Percentiles rank a stretch among this genome's conserved stretches.
Conservation (phyloP, 345 rosid genomes). For the Clarkia xantiana region DNA sequence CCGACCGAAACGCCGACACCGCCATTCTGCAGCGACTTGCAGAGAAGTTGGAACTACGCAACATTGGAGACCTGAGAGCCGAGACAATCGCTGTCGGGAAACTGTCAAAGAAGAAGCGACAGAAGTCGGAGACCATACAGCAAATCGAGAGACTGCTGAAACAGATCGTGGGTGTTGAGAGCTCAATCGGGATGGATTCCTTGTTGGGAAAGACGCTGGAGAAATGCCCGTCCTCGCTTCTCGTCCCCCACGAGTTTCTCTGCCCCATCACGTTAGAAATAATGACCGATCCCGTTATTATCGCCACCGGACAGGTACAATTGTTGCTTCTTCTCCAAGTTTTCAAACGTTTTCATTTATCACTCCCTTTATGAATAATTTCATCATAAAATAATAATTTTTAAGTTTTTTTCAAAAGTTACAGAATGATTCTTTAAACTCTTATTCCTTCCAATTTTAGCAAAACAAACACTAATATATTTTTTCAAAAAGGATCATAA, state of each 20-base stretch:
- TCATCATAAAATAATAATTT: too few species aligned
- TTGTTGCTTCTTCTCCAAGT: too few species aligned
- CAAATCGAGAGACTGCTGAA: conserved; percentile 29
- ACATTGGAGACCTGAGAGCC: conserved; percentile 31
- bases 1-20: conserved; percentile 36
- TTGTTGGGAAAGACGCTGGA: conserved; percentile 21
- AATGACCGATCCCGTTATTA: conserved; percentile 55
- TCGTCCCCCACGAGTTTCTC: conserved; percentile 40
- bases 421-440: too few species aligned
- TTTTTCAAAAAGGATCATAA: too few species aligned
- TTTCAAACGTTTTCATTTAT: not conserved
- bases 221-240: conserved; percentile 22
- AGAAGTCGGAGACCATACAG: conserved; percentile 24
- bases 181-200: conserved; percentile 18
- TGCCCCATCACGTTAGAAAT: conserved; percentile 48
- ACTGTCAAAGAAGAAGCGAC: conserved; percentile 21
- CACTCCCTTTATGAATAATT: not conserved
- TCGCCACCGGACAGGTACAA: conserved; percentile 57
- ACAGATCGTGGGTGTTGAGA: conserved; percentile 31
- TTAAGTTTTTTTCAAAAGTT: too few species aligned
- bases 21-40: conserved; percentile 47
- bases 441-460: too few species aligned
- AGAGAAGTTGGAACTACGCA: conserved; percentile 33
- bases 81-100: conserved; percentile 31
- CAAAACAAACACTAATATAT: too few species aligned